Evolutionary conservation across 2,329 filamentous ascomycete species (phyloP).

Genomic region (Cladosporium sp.): DNA sequence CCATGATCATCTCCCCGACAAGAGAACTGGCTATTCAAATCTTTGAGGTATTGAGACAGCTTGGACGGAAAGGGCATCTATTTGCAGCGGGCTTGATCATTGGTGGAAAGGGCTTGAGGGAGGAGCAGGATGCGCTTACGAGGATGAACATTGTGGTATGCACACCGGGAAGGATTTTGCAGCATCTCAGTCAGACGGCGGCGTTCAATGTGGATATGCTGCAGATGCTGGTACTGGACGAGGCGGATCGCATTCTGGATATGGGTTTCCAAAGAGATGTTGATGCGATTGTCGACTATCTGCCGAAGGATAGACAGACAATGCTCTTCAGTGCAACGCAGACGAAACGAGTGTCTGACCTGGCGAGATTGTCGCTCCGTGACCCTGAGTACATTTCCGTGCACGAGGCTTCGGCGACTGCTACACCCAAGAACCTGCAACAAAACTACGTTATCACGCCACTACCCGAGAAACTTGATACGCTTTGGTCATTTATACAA

Average conservation of each 20-base stretch:
- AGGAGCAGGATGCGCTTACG: conserved; percentile 75
- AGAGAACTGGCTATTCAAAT: conserved; percentile 95
- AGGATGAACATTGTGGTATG: conserved; percentile 97
- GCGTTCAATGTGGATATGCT: conserved; percentile 84
- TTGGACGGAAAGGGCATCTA: conserved; percentile 73
- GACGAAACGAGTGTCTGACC: conserved; percentile 86
- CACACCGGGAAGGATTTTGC: conserved; percentile 88
- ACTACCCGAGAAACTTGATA: conserved; percentile 82
- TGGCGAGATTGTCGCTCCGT: conserved; percentile 78
- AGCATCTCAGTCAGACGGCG: conserved; percentile 91
- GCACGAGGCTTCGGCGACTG: conserved; percentile 71
- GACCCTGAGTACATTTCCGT: conserved; percentile 95
- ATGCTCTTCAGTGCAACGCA: conserved; percentile 95
- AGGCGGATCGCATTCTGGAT: conserved; percentile 94
- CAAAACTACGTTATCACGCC: conserved; percentile 89
- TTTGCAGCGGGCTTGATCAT: conserved; percentile 93
- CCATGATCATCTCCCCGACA: conserved; percentile 87
- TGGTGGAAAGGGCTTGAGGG: conserved; percentile 82
- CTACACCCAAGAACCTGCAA: conserved; percentile 77
- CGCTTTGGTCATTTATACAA: conserved; percentile 86
- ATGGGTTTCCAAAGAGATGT: conserved; percentile 91
- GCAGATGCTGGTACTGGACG: conserved; percentile 88
- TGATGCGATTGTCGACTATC: conserved; percentile 86
- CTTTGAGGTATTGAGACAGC: conserved; percentile 85
- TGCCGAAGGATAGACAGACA: conserved; percentile 80